Conservation (phyloP, 306 rosid genomes). For the Quercus variabilis region DNA sequence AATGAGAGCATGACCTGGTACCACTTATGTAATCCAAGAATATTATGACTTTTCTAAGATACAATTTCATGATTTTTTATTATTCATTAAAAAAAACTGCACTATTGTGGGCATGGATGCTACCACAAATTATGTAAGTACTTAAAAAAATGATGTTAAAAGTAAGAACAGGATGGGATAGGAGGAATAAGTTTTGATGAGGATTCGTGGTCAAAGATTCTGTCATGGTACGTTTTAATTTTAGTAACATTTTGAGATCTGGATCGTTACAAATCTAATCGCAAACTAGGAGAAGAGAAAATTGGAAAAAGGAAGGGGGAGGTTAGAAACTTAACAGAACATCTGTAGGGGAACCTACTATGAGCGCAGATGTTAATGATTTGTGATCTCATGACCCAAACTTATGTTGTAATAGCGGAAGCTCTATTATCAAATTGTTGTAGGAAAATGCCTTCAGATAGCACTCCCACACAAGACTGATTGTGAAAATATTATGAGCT, state of each 20-base stretch:
- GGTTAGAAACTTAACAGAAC: background rate
- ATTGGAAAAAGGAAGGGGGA: no score
- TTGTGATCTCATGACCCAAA: background rate
- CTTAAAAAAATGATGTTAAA: background rate
- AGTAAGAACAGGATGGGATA: background rate
- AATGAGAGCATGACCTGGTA: background rate
- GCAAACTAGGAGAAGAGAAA: no score
- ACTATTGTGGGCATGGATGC: background rate
- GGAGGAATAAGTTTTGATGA: background rate
- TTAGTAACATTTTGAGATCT: background rate
- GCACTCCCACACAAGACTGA: no score
- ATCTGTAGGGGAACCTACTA: background rate
- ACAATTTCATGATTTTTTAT: background rate
- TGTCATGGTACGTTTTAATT: background rate
- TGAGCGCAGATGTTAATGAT: background rate
- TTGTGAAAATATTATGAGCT: no score
- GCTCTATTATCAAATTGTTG: no score
- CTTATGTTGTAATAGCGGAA: background rate
- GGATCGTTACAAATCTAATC: no score
- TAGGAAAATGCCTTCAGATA: no score
- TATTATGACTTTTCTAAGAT: background rate
- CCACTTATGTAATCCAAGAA: background rate
- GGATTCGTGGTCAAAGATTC: background rate
- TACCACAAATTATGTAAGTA: background rate
- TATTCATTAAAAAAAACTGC: background rate